Conservation (phyloP, 2,329 filamentous ascomycete species). For the Hawksworthiomyces lignivorus region DNA sequence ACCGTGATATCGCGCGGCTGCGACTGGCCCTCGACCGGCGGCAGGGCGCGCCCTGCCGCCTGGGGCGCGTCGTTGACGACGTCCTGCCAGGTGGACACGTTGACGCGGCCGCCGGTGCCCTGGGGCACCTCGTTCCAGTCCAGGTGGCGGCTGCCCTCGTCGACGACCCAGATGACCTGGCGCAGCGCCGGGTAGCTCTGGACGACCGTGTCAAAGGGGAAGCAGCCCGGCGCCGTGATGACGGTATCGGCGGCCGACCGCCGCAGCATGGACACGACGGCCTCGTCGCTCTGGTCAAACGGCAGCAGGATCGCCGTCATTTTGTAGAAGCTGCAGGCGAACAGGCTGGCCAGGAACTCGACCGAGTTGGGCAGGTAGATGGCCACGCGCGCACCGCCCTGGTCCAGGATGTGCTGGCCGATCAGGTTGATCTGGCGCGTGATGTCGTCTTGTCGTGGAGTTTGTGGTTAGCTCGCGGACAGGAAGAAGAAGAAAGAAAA, state of each 20-base stretch:
- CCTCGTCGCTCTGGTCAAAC: conserved; percentile 64
- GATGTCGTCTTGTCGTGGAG: conserved; percentile 52
- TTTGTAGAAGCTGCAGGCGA: conserved; percentile 85
- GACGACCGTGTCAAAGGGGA: conserved; percentile 69
- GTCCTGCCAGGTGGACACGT: conserved; percentile 89
- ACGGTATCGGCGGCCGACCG: conserved; percentile 71
- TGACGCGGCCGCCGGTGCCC: conserved; percentile 64
- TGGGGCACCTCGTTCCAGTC: conserved; percentile 89
- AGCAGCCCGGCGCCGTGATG: conserved; percentile 76
- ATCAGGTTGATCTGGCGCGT: conserved; percentile 83
- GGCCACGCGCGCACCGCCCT: conserved; percentile 69
- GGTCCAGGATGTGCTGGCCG: conserved; percentile 66
- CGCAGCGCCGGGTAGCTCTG: conserved; percentile 60
- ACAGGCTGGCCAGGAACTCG: conserved; percentile 74
- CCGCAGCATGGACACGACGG: conserved; percentile 63
- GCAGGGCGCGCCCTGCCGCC: conserved; percentile 54
- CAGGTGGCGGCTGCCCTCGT: conserved; percentile 83
- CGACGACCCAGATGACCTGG: conserved; percentile 85
- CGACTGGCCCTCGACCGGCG: conserved; percentile 48
- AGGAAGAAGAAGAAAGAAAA: background rate
- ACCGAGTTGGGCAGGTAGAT: conserved; percentile 90
- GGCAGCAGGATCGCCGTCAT: conserved; percentile 79
- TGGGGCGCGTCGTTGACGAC: conserved; percentile 64
- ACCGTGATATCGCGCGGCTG: conserved; percentile 51
- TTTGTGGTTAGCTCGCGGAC: too few species aligned